Conservation (phyloP, 2,329 filamentous ascomycete genomes). For the Diplodia scrobiculata region DNA sequence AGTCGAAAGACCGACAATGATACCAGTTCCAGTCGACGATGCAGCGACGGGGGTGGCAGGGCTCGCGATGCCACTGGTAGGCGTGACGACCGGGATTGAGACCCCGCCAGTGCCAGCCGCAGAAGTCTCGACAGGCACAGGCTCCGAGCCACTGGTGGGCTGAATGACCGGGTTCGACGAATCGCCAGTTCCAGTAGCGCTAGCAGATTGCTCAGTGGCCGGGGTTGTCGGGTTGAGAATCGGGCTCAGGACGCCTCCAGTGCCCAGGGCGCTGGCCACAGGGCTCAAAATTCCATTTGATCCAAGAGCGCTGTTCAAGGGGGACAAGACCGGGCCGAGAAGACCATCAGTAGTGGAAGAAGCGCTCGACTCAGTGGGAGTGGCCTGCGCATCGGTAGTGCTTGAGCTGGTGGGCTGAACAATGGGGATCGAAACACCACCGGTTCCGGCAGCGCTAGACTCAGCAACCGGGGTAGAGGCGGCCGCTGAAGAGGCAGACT, state of each 20-base stretch:
- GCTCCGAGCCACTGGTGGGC: conserved; percentile 31
- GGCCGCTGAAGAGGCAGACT: neutral
- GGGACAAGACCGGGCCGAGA: conserved; percentile 21
- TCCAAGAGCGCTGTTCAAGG: conserved; percentile 16
- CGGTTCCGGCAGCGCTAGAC: conserved; percentile 20
- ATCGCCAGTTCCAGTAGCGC: conserved; percentile 25
- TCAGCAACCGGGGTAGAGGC: neutral
- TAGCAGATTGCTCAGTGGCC: conserved; percentile 26
- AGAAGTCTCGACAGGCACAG: conserved; percentile 32
- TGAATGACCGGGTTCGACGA: conserved; percentile 20
- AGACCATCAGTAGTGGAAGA: conserved; percentile 19
- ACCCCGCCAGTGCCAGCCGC: conserved; percentile 24
- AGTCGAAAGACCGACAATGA: conserved; percentile 42
- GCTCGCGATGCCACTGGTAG: conserved; percentile 6
- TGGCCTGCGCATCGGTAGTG: neutral
- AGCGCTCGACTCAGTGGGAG: conserved; percentile 8
- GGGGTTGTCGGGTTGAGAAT: conserved; percentile 13
- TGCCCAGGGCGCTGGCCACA: conserved; percentile 20
- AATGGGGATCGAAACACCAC: conserved; percentile 23
- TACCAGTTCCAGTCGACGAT: conserved; percentile 32
- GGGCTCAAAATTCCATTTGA: conserved; percentile 14
- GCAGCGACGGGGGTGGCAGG: conserved; percentile 9
- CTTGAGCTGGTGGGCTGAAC: conserved; percentile 21
- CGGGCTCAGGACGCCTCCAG: conserved; percentile 17
- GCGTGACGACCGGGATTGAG: conserved; percentile 19